Evolutionary conservation across 2,329 filamentous ascomycete species (phyloP), one percentile per base, ranked within the genome.

Genomic region (Penicillium sp.): DNA sequence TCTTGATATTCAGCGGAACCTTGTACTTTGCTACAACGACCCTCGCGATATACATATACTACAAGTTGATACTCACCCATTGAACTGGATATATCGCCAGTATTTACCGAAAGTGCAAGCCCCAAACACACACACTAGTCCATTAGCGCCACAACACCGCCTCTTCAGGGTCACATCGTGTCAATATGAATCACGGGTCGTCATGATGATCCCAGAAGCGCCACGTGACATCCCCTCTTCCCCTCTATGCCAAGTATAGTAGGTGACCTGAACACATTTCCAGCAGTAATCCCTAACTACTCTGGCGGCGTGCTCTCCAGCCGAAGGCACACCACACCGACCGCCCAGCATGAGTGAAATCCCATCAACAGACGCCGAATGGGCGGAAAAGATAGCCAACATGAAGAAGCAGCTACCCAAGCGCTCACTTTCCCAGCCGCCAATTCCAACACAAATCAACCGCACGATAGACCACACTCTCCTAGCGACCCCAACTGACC

Each of bases 401-500:
- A 59, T 68, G 42, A 67, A 67, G 47, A 58, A 67, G 31, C 55
- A 62, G 5, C 66, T 74, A 4, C 71, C 72, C 7, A 59, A 60
- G 5, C 57, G 54, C 25, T 64, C 63, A 8, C 58, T 62, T 37
- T 67, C 69, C 43, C 67, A 65, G 46, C 57, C 65, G 6, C 62
- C 70, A 25, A 60, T 63, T 12, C 67, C 73, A 23, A 55, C 69
- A 8, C 46, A 59, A 17, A 65, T 77, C 33, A 67, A 73, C 27
- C 67, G 68, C 17, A 71, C 69, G 45, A 78, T 80, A 59, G 77
- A 80, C 61, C 77, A 80, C 60, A 79, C 77, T 3, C 71, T 76
- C 19, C 59, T 79, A 25, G 62, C 70, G 4, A 57, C 67, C 12
- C 81, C 83, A 50, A 75, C 73, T 13, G 82, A 78, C 29, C 65